Evolutionary conservation across 2,329 filamentous ascomycete genomes (phyloP).

Genomic region (Drechslerella coelobrocha): DNA sequence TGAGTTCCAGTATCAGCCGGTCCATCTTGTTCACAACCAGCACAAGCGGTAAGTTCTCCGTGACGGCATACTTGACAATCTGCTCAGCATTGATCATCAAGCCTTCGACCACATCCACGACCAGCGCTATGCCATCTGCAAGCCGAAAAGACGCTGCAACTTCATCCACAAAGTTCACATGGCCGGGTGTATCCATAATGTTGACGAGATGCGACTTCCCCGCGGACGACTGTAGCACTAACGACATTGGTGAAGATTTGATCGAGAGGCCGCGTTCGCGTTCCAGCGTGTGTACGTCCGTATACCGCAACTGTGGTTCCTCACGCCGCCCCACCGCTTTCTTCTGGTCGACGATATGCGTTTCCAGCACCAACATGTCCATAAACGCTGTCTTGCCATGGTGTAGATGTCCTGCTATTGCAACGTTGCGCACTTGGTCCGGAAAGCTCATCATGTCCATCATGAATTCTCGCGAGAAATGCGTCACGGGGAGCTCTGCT

Average conservation of each 20-base stretch:
- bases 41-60: conserved; percentile 86
- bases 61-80: conserved; percentile 92
- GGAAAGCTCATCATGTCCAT: conserved; percentile 95
- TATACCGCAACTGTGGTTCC: conserved; percentile 85
- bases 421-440: conserved; percentile 90
- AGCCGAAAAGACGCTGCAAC: conserved; percentile 86
- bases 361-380: conserved; percentile 97
- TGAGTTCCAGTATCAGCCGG: conserved; percentile 88
- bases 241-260: conserved; percentile 91
- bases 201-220: conserved; percentile 96
- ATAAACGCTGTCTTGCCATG: conserved; percentile 98
- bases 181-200: conserved; percentile 92
- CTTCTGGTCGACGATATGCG: conserved; percentile 86
- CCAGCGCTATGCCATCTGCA: conserved; percentile 87
- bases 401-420: conserved; percentile 88
- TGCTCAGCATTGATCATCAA: conserved; percentile 98
- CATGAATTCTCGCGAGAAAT: conserved; percentile 70
- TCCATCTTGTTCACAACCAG: conserved; percentile 98
- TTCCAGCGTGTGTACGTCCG: conserved; percentile 87
- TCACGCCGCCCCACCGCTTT: conserved; percentile 59
- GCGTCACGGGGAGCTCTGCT: conserved; percentile 74
- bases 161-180: conserved; percentile 98
- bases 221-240: conserved; percentile 84
- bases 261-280: conserved; percentile 88
- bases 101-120: conserved; percentile 97